Evolutionary conservation across 106 monocot genomes (phyloP), one percentile per base, ranked within the genome.

Genomic region (Agapanthus africanus): DNA sequence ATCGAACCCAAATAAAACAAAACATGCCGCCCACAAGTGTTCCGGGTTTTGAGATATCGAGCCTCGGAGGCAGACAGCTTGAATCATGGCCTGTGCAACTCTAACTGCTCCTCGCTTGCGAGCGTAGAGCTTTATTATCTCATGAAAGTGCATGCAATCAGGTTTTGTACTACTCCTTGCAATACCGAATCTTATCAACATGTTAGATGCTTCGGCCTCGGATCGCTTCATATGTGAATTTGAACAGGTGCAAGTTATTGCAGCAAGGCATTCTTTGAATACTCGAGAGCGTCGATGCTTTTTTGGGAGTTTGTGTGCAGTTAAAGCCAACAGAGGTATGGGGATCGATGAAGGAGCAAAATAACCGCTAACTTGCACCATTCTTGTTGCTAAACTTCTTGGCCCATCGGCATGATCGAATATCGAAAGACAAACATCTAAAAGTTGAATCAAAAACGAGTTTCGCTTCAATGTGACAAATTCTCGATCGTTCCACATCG

Each of bases 401-500:
- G 83, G 81, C 7, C 95, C 91, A 71, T 91, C 91, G 0, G 86
- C 91, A 82, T 91, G 95, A 73, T 95, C 91, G 62, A 95, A 91
- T 75, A 95, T 91, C 2, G 91, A 95, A 59, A 95, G 81, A 40
- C 95, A 95, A 23, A 88, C 95, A 74, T 95, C 95, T 27, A 95
- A 47, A n/a, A 95, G 83, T 66, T 86, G 83, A 69, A 88, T 39
- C 22, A 95, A 71, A 68, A 86, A 85, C 15, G 71, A n/a, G 35
- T 87, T 74, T 22, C 67, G 61, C 68, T 70, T 78, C 40, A 88
- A 65, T n/a, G 74, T 65, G 60, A 73, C 38, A 37, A 46, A 64
- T 66, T 90, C 87, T 66, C 66, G 74, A 26, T 85, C 94, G 36
- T 60, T 78, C 75, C 76, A 85, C 21, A 66, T 46, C 13, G 75